Evolutionary conservation across 805 yeast genomes (phyloP), one percentile per base, ranked within the genome.

Genomic region (Candida cerambycidarum): DNA sequence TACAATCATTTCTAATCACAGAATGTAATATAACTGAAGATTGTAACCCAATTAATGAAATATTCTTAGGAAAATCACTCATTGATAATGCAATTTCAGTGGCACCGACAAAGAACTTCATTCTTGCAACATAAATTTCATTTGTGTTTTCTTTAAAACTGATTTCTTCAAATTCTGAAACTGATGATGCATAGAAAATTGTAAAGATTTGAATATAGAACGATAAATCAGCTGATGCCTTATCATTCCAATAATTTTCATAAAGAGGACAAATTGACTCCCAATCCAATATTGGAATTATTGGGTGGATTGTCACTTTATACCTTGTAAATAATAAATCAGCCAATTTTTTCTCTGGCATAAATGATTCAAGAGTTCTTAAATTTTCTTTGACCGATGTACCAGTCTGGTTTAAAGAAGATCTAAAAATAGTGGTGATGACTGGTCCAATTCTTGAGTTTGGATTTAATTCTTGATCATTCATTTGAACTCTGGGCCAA

Each of bases 111-210:
- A 28, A 48, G 27, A 38, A 39, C 33, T 38, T 42, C 52, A 48
- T 45, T n/a, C 31, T 30, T 4, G 40, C 35, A 4, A 38, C 38
- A 28, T 42, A 34, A 18, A 15, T 18, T 7, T 43, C 44, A 16
- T n/a, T 10, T 16, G 31, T 29, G 3, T 21, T 23, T 12, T 34
- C 15, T n/a, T 38, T 36, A 17, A 23, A 37, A 19, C 39, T 33
- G 4, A 30, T n/a, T 35, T 45, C 50, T 30, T 48, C 50, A 24
- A 36, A 48, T 23, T 45, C 47, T 5, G 50, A 46, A 2, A 45
- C 52, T 5, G 52, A 43, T 10, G 50, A 46, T 5, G 50, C 52
- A 38, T 48, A 48, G 15, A 48, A 41, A 15, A 48, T 43, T 5
- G 52, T 39, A 25, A 45, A 48, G 1, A 48, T 19, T n/a, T 18